A percentile compares a stretch with the other conserved stretches of the same genome.
phyloP scores from a whole-genome alignment of 2,329 filamentous ascomycete genomes.

The Gyromitra esculenta region DNA sequence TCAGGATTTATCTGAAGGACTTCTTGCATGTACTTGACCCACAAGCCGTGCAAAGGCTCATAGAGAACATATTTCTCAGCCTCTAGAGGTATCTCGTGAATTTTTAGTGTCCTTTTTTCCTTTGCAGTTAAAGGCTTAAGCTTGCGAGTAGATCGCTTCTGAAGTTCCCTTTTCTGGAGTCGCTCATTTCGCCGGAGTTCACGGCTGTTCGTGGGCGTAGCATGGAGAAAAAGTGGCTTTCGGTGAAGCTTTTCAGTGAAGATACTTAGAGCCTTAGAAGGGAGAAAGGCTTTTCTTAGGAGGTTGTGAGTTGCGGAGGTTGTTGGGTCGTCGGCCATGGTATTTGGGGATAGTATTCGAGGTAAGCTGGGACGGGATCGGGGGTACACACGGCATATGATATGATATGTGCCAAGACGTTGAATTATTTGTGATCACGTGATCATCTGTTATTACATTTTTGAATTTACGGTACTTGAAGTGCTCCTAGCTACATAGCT shows the following conservation, averaged over 20 bases:
- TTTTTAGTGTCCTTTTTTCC: conserved; percentile 75
- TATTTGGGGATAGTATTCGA: background rate
- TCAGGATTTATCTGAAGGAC: conserved; percentile 69
- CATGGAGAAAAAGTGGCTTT: conserved; percentile 78
- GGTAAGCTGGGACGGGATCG: background rate
- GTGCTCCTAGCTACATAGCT: too few relatives aligned
- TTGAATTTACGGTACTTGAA: too few relatives aligned
- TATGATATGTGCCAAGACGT: background rate
- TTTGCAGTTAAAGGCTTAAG: conserved; percentile 79
- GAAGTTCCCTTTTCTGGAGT: conserved; percentile 63
- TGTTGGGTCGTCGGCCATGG: conserved; percentile 1
- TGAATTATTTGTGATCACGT: background rate
- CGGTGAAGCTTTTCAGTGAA: conserved; percentile 84
- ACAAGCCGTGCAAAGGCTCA: conserved; percentile 78
- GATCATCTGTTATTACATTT: background rate
- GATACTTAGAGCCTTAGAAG: conserved; percentile 65
- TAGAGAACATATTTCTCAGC: conserved; percentile 79
- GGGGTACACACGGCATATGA: background rate
- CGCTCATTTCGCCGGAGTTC: conserved; percentile 66
- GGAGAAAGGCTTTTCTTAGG: conserved; percentile 26
- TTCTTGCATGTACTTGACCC: conserved; percentile 86
- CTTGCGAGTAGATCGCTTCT: conserved; percentile 62
- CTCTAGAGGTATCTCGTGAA: conserved; percentile 77
- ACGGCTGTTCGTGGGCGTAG: conserved; percentile 66
- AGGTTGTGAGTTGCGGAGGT: background rate